Conservation (phyloP, 345 rosid genomes). For the Eutrema heterophyllum region DNA sequence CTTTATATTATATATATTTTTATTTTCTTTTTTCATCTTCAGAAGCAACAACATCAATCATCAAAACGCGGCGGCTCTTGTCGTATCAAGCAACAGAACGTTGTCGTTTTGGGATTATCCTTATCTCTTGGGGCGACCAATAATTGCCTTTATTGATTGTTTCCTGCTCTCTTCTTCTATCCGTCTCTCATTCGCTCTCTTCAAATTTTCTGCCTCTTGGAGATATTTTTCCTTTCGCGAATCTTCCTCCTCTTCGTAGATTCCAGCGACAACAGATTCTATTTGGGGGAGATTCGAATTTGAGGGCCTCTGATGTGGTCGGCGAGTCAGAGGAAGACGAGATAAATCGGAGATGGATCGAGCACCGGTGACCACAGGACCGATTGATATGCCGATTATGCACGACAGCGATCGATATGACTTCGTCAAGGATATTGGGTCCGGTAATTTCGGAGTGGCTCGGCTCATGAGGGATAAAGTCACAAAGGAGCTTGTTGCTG, state of each 20-base stretch:
- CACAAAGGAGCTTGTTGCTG: constrained; percentile 86
- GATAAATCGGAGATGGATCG: constrained; percentile 40
- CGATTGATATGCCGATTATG: constrained; percentile 93
- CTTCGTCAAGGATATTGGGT: constrained; percentile 79
- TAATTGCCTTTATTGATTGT: background rate
- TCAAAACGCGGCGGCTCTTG: constrained; percentile 34
- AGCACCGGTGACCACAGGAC: constrained; percentile 42
- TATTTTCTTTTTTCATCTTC: background rate
- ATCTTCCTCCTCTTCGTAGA: constrained; percentile 19
- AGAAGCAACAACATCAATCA: constrained; percentile 28
- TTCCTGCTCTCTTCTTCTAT: background rate
- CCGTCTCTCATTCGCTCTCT: constrained; percentile 8
- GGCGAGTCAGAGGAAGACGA: background rate
- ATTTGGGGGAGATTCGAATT: background rate
- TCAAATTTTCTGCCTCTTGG: background rate
- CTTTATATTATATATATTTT: background rate
- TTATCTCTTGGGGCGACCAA: constrained; percentile 30
- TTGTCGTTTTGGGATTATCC: constrained; percentile 24
- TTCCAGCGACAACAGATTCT: constrained; percentile 11
- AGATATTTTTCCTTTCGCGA: constrained; percentile 2
- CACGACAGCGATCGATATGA: constrained; percentile 95
- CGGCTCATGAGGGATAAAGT: constrained; percentile 80
- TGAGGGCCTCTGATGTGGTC: constrained; percentile 5
- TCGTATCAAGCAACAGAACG: constrained; percentile 27
- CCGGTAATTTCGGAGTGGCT: constrained; percentile 89